Evolutionary conservation across 495 filamentous ascomycete species (phyloP).

Genomic region (Penicillium dipodomyicola): DNA sequence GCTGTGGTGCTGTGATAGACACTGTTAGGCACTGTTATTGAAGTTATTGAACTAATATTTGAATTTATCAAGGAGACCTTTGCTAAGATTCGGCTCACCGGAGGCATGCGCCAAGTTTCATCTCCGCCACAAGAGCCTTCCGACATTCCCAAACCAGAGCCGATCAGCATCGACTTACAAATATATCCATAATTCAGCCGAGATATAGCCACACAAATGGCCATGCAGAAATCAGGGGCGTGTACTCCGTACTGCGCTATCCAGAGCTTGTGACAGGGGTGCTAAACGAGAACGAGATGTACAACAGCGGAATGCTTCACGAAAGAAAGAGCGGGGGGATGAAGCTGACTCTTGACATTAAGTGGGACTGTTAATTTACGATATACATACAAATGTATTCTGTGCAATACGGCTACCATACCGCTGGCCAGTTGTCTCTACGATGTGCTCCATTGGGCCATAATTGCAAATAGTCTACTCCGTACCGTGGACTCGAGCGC

Average conservation of each 20-base stretch:
- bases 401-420: not conserved
- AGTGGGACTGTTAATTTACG: not conserved
- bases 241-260: no score
- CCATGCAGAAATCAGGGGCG: not conserved
- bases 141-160: not conserved
- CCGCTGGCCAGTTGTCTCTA: not conserved
- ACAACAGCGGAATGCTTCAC: not conserved
- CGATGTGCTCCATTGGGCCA: not conserved
- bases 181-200: not conserved
- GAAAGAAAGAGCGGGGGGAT: not conserved
- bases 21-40: not conserved
- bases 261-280: not conserved
- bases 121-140: not conserved
- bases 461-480: not conserved
- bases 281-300: not conserved
- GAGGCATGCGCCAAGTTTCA: not conserved
- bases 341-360: not conserved
- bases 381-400: not conserved
- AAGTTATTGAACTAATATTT: not conserved
- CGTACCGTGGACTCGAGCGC: constrained; percentile 1
- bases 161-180: constrained; percentile 3
- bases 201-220: not conserved
- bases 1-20: not conserved
- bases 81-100: not conserved
- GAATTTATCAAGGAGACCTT: not conserved